A percentile compares a stretch with the other conserved stretches of the same genome.
phyloP scores from a whole-genome alignment of 2,329 filamentous ascomycete genomes.

The Metarhizium album region DNA sequence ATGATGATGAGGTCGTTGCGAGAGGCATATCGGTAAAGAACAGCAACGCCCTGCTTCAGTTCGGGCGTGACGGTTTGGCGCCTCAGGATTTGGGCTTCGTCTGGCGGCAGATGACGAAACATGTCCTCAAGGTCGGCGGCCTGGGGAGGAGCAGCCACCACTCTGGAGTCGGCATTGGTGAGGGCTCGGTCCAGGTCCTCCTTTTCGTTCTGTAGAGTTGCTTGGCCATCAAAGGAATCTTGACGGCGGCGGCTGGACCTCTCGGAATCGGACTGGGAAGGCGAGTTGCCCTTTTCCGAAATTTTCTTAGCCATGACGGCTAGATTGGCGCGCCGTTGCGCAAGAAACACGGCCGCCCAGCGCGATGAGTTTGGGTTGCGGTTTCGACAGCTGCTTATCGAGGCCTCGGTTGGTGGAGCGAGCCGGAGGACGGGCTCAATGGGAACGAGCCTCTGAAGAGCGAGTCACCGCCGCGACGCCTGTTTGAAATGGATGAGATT shows the following conservation, averaged over 20 bases:
- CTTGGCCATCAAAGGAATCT: constrained; percentile 5
- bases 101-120: constrained; percentile 49
- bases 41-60: constrained; percentile 51
- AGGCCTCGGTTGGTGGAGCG: background rate
- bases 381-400: background rate
- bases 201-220: constrained; percentile 2
- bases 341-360: background rate
- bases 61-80: constrained; percentile 56
- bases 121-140: constrained; percentile 36
- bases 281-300: constrained; percentile 2
- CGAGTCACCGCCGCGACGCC: no score
- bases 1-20: constrained; percentile 55
- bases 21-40: constrained; percentile 61
- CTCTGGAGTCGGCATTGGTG: constrained; percentile 10
- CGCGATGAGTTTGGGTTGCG: background rate
- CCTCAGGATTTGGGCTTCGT: constrained; percentile 58
- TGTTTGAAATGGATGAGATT: no score
- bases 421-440: background rate
- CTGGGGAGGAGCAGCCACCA: constrained; percentile 14
- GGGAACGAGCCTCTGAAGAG: background rate
- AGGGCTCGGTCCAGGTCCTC: constrained; percentile 5
- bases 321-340: constrained; percentile 1
- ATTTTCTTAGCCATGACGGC: constrained; percentile 4
- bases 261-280: constrained; percentile 1
- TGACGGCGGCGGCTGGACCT: constrained; percentile 2